These are phyloP conservation scores for Boletus vinaceobasis DNA, from an alignment of 768 basidiomycete species.

Conservation along the genomic window DNA sequence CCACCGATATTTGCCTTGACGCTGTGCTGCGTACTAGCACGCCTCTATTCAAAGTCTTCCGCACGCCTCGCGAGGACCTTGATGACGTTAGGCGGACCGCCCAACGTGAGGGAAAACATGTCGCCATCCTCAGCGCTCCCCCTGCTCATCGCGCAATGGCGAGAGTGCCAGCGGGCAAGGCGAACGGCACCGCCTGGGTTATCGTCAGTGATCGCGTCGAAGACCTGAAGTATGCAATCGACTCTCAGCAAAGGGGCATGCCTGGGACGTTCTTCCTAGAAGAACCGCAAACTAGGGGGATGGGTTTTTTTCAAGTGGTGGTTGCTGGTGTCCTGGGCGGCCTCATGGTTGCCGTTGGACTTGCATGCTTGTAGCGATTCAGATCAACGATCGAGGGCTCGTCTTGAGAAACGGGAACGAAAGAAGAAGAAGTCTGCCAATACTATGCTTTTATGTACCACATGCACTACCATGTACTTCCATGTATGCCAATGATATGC, in stretches of 20 bases:
- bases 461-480: conserved; percentile 9
- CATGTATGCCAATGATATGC: conserved; percentile 18
- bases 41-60: conserved; percentile 33
- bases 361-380: conserved; percentile 33
- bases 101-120: conserved; percentile 31
- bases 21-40: conserved; percentile 29
- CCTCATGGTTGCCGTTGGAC: conserved; percentile 28
- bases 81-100: conserved; percentile 24
- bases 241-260: conserved; percentile 31
- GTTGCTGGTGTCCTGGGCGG: conserved; percentile 33
- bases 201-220: conserved; percentile 31
- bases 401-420: neutral
- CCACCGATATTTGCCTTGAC: conserved; percentile 24
- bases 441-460: conserved; percentile 12
- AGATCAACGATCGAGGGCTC: neutral
- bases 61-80: conserved; percentile 29
- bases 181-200: conserved; percentile 28
- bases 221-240: conserved; percentile 31
- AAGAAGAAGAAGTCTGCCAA: neutral
- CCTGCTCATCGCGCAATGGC: conserved; percentile 22
- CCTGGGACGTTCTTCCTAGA: conserved; percentile 29
- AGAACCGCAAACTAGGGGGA: conserved; percentile 12
- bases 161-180: conserved; percentile 17
- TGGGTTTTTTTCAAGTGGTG: conserved; percentile 31
- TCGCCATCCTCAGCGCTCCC: conserved; percentile 28